Percentiles rank a stretch among this genome's conserved stretches.
Conservation (phyloP, 352 stramenopile genomes). For the Saprolegnia parasitica region DNA sequence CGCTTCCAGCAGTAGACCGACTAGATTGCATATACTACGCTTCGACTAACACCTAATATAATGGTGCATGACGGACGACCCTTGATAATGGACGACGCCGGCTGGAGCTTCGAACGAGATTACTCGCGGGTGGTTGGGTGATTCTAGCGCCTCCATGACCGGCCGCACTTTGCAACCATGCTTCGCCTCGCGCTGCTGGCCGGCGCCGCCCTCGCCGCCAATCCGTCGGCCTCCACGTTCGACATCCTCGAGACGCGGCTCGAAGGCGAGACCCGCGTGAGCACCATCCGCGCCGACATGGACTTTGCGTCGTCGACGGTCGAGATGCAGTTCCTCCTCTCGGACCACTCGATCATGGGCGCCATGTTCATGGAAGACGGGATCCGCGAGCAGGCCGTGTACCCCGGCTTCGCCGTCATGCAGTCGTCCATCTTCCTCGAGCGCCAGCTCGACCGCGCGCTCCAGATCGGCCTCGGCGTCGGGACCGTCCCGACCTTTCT, state of each 20-base stretch:
- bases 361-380: constrained; percentile 66
- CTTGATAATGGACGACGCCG: no score
- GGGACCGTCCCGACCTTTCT: constrained; percentile 65
- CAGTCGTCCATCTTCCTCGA: constrained; percentile 57
- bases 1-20: constrained; percentile 36
- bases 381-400: constrained; percentile 55
- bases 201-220: background rate
- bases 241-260: constrained; percentile 3
- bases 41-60: constrained; percentile 4
- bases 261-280: constrained; percentile 4
- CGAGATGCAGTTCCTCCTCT: constrained; percentile 53
- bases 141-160: background rate
- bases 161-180: no score
- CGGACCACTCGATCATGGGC: constrained; percentile 73
- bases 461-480: constrained; percentile 71
- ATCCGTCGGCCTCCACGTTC: background rate
- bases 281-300: background rate
- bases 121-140: background rate
- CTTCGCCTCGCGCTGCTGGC: no score
- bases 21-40: background rate
- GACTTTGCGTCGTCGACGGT: constrained; percentile 1
- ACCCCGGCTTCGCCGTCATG: constrained; percentile 80
- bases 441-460: constrained; percentile 37
- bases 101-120: no score
- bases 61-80: no score